Base-by-base conservation (phyloP, 257 asterid species). In the Salvia splendens region DNA sequence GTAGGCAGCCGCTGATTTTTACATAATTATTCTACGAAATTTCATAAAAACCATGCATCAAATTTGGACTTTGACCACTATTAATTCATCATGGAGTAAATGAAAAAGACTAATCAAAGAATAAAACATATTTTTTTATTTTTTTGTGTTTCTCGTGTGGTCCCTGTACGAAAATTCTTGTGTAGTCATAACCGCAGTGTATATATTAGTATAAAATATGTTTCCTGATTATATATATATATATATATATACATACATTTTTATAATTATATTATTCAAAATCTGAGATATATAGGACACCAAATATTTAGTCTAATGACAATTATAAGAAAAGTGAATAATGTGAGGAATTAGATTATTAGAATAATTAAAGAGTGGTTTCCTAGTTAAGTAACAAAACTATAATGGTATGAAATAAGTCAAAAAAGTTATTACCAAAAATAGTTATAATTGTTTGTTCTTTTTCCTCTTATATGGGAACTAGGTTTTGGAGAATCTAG, bases 401-500 rank as follows among this genome's bases (percentile, higher is more conserved):
- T 15, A 38, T 41, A 47, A 30, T 20, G 72, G 42, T 17, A 71
- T 65, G 32, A 65, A 64, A 61, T 48, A 54, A 24, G 63, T 60
- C 67, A 73, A 61, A 65, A 67, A 61, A 49, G 75, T 32, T 50
- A 43, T 70, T 80, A 73, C 75, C 56, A 70, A 47, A 70, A 20
- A 4, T 49, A 66, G 77, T 55, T 20, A 65, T 51, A 40, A 49
- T 65, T 9, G 42, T 69, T 72, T 75, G 4, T 75, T 60, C 48
- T 73, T 64, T 68, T 41, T 81, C 85, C 85, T 68, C 76, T 74
- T 50, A 71, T 6, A 51, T 64, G 77, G 80, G 85, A 77, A 81
- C 85, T 77, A 64, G 60, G 71, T 67, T 63, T 55, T 16, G 56
- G 74, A 77, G 78, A 74, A 80, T 80, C 80, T 74, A 74, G 78